A percentile compares a stretch with the other conserved stretches of the same genome.
phyloP scores from a whole-genome alignment of 2,329 filamentous ascomycete genomes.

The Cladosporium sp. region DNA sequence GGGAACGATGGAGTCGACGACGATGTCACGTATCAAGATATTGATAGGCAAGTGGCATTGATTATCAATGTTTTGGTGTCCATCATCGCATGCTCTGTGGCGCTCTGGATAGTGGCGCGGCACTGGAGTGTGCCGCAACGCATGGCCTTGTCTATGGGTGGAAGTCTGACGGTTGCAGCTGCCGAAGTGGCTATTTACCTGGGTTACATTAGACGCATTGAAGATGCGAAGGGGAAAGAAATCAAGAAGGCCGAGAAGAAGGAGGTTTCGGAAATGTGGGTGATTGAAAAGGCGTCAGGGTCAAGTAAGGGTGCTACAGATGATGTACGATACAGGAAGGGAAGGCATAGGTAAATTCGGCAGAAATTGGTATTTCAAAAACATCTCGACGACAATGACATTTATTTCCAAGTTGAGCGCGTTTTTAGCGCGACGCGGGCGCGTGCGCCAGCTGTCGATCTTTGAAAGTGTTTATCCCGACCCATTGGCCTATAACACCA shows the following conservation, averaged over 20 bases:
- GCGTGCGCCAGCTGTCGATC: slow-evolving; percentile 1
- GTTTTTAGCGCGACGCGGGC: slow-evolving; percentile 9
- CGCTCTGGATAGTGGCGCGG: slow-evolving; percentile 74
- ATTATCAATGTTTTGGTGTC: slow-evolving; percentile 90
- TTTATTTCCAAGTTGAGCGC: not conserved
- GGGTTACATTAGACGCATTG: slow-evolving; percentile 71
- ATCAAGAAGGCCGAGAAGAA: slow-evolving; percentile 64
- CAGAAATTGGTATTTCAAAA: not conserved
- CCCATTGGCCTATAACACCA: not conserved
- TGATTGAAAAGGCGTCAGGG: slow-evolving; percentile 40
- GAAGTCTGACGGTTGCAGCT: slow-evolving; percentile 68
- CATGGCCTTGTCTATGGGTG: slow-evolving; percentile 70
- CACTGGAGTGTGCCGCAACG: slow-evolving; percentile 75
- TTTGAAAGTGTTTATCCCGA: not conserved
- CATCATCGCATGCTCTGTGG: slow-evolving; percentile 74
- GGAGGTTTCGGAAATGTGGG: slow-evolving; percentile 72
- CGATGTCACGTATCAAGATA: slow-evolving; percentile 68
- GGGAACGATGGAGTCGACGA: slow-evolving; percentile 55
- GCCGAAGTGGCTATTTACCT: slow-evolving; percentile 78
- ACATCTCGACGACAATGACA: slow-evolving; percentile 2
- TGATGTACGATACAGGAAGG: slow-evolving; percentile 46
- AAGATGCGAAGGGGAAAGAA: slow-evolving; percentile 67
- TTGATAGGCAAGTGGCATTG: slow-evolving; percentile 78
- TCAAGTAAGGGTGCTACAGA: slow-evolving; percentile 26
- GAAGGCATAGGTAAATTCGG: slow-evolving; percentile 44